Evolutionary conservation across 441 rosid genomes (phyloP).

Genomic region (Metrosideros polymorpha): DNA sequence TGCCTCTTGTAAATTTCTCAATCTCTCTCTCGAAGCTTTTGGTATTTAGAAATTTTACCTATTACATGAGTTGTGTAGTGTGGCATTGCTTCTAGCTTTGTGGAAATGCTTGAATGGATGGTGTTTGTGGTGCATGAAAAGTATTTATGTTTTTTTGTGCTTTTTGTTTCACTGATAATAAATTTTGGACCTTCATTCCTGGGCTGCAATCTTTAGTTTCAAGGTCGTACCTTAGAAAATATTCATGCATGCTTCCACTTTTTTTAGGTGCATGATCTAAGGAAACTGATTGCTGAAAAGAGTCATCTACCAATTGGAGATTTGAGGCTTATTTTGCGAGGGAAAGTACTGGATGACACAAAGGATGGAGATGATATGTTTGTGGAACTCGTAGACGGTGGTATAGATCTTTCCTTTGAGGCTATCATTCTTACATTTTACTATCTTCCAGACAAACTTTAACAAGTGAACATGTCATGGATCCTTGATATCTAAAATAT

Average conservation of each 20-base stretch:
- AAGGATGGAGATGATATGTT: constrained; percentile 47
- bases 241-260: background rate
- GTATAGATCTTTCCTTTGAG: constrained; percentile 14
- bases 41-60: background rate
- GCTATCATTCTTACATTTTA: background rate
- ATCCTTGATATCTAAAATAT: background rate
- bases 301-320: constrained; percentile 38
- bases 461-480: background rate
- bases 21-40: background rate
- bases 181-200: background rate
- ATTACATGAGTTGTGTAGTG: background rate
- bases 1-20: background rate
- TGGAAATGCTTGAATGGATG: background rate
- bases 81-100: background rate
- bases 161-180: background rate
- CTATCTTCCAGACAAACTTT: background rate
- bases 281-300: constrained; percentile 48
- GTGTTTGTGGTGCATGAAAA: background rate
- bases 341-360: constrained; percentile 50
- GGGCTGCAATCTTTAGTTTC: background rate
- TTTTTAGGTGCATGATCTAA: constrained; percentile 55
- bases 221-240: background rate
- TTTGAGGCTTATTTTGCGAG: constrained; percentile 65
- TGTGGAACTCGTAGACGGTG: constrained; percentile 38
- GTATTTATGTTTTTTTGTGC: background rate